These are phyloP conservation scores for Circinella umbellata DNA, from an alignment of 371 early-diverging fungal genomes.

Conservation along the genomic window DNA sequence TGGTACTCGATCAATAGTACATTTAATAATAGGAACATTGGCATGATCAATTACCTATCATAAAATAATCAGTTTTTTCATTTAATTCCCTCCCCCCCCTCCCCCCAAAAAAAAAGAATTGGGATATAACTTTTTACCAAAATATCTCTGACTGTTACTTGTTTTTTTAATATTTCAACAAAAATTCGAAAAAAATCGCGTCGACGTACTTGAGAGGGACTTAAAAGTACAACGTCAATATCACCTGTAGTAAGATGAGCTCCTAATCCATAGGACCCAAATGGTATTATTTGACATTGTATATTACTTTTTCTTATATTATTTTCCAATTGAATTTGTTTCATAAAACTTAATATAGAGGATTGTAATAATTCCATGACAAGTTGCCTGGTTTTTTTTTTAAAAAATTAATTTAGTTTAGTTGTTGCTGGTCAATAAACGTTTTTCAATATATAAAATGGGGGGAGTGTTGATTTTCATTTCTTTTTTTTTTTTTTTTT, in stretches of 20 bases:
- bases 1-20: conserved; percentile 34
- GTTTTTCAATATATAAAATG: no score
- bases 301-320: conserved; percentile 9
- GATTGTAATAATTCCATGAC: conserved; percentile 19
- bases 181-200: conserved; percentile 31
- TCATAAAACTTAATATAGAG: conserved; percentile 7
- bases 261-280: conserved; percentile 49
- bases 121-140: neutral
- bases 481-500: no score
- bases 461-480: no score
- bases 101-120: neutral
- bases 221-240: conserved; percentile 41
- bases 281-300: conserved; percentile 30
- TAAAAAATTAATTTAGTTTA: no score
- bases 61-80: neutral
- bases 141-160: conserved; percentile 24
- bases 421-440: no score
- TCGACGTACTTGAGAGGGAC: conserved; percentile 26
- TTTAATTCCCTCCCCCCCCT: neutral
- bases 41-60: conserved; percentile 32
- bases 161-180: conserved; percentile 21
- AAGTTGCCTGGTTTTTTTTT: conserved; percentile 13
- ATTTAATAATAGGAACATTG: conserved; percentile 47
- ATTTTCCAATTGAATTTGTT: conserved; percentile 12
- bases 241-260: conserved; percentile 36